These are phyloP conservation scores for Pyropia yezoensis DNA, from an alignment of 23 red algal genomes.

Conservation along the genomic window DNA sequence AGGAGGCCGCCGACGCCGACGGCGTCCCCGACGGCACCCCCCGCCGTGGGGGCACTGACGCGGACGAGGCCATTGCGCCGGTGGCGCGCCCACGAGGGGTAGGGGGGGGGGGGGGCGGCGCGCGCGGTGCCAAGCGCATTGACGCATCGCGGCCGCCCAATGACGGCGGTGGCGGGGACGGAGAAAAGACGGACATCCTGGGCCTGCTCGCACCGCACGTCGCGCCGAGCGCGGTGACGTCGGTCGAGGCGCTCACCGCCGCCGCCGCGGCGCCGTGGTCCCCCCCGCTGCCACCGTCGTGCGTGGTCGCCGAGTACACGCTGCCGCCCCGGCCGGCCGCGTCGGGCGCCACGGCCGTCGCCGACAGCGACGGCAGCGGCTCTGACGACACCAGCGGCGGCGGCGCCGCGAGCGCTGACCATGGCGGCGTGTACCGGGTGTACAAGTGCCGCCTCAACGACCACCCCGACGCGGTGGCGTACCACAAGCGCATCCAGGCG, in stretches of 20 bases:
- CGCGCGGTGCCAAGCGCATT: conserved; percentile 1
- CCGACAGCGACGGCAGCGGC: too few relatives aligned
- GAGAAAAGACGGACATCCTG: conserved; percentile 27
- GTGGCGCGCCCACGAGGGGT: neutral
- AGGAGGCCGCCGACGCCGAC: conserved; percentile 4
- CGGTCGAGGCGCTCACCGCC: conserved; percentile 5
- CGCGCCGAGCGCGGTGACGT: conserved; percentile 13
- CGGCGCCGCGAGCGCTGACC: neutral
- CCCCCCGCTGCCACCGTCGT: conserved; percentile 2
- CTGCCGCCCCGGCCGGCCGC: too few relatives aligned
- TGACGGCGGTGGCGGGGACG: neutral
- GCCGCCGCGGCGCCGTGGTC: neutral
- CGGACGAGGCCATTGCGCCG: neutral
- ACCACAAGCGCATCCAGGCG: conserved; percentile 47
- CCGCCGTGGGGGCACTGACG: neutral
- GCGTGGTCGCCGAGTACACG: too few relatives aligned
- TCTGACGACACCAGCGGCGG: too few relatives aligned
- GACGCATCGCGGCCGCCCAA: neutral
- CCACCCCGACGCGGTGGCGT: conserved; percentile 6
- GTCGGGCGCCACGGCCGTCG: too few relatives aligned
- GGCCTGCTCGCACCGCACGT: conserved; percentile 33
- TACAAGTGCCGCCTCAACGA: conserved; percentile 25
- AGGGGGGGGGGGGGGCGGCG: conserved; percentile 14
- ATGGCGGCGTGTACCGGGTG: conserved; percentile 6
- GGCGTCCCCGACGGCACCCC: conserved; percentile 8